Evolutionary conservation across 192 early-diverging fungal genomes (phyloP), one percentile per base, ranked within the genome.

Genomic region (Podochytrium sp.): DNA sequence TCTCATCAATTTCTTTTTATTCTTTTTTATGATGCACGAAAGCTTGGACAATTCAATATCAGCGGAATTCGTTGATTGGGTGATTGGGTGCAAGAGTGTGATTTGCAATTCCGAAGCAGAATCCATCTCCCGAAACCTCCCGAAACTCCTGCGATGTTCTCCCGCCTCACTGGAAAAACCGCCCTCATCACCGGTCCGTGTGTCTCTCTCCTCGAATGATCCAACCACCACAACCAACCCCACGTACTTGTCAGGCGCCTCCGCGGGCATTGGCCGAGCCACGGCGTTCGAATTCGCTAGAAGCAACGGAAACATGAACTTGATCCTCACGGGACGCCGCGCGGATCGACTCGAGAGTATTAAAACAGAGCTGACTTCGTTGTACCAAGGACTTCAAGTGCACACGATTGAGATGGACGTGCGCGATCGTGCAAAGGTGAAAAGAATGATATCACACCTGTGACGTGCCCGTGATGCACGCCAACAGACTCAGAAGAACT

Each of bases 401-500:
- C 85, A 86, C 41, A 75, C 85, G 4, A 82, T 89, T 32, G 83
- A 82, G 5, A 78, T 97, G 2, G 93, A 97, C 76, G 93, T 97
- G 14, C 81, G 88, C 12, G 76, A 87, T 69, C 70, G 84, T 2
- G 63, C 76, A 12, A 79, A 86, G 72, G 79, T 81, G 18, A 43
- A 3, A 1, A 20, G 43, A 47, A 12, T 47, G 43, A 47, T 47
- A 12, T 47, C 43, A 7, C 43, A 47, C 43, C 7, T 47, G 43
- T 20, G 20, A 72, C 12, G 23, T n/a, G 30, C 53, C 16, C 53
- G 12, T 7, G 12, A 56, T 56, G 5, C 53, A 23, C 53, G 6
- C 5, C 16, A 27, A 29, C 18, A 7, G 14, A 1, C 62, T 69
- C 58, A 2, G 52, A 49, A 30, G 18, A 39, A 64, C 25, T 18